These are phyloP conservation scores for Neonectria sp. DNA, from an alignment of 2,329 filamentous ascomycete genomes.

Conservation along the genomic window DNA sequence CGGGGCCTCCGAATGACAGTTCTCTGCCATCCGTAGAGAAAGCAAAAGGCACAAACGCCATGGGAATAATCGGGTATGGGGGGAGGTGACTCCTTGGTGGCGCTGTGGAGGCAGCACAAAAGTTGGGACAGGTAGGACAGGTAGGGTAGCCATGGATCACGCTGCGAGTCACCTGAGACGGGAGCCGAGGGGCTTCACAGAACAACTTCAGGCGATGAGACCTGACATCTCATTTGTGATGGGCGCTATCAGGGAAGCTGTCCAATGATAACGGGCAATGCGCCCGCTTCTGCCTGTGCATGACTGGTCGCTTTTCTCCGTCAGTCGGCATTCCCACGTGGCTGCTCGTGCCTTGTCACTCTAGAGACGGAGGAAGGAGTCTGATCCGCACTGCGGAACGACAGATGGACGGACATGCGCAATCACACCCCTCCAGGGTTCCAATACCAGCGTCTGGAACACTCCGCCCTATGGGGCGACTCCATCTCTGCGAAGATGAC, in stretches of 20 bases:
- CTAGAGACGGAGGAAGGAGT: not conserved
- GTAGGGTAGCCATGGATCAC: slow-evolving; percentile 6
- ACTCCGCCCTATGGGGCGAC: slow-evolving; percentile 26
- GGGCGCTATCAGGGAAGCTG: slow-evolving; percentile 7
- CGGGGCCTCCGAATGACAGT: not conserved
- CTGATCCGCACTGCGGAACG: slow-evolving; percentile 37
- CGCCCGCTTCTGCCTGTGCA: slow-evolving; percentile 10
- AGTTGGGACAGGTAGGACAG: slow-evolving; percentile 8
- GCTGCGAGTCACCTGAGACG: slow-evolving; percentile 33
- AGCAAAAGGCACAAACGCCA: slow-evolving; percentile 2
- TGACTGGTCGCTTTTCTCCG: slow-evolving; percentile 45
- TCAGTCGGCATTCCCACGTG: slow-evolving; percentile 46
- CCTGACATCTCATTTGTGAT: slow-evolving; percentile 30
- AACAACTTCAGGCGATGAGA: slow-evolving; percentile 18
- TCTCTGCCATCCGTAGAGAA: slow-evolving; percentile 13
- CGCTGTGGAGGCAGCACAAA: slow-evolving; percentile 9
- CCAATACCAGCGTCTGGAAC: slow-evolving; percentile 8
- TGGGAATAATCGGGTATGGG: slow-evolving; percentile 44
- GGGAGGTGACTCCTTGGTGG: slow-evolving; percentile 1
- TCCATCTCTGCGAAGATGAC: not conserved
- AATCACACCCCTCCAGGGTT: slow-evolving; percentile 19
- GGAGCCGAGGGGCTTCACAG: slow-evolving; percentile 11
- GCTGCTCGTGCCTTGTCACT: slow-evolving; percentile 39
- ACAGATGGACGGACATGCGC: slow-evolving; percentile 17
- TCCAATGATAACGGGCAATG: slow-evolving; percentile 22